phyloP scores from a whole-genome alignment of 2,329 filamentous ascomycete genomes.

The Beauveria rudraprayagi region DNA sequence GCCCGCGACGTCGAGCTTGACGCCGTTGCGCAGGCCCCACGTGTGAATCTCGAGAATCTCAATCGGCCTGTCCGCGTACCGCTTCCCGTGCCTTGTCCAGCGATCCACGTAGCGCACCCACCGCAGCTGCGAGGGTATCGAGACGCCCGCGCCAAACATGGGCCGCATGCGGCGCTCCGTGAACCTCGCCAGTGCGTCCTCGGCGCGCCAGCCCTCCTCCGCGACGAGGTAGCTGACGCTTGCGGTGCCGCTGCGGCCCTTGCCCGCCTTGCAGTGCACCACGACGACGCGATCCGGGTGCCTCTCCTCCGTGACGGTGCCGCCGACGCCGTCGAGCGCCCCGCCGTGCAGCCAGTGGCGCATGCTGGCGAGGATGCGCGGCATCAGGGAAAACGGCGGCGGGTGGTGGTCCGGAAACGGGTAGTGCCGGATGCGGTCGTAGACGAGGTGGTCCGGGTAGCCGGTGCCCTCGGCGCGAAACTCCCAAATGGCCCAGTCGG shows the following conservation, averaged over 20 bases:
- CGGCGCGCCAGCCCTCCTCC: conserved; percentile 58
- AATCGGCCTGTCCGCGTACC: conserved; percentile 72
- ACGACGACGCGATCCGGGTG: conserved; percentile 58
- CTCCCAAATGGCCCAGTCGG: conserved; percentile 94
- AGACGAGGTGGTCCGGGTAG: conserved; percentile 85
- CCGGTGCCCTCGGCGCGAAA: conserved; percentile 95
- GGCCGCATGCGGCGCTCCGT: conserved; percentile 85
- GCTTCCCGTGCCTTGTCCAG: conserved; percentile 68
- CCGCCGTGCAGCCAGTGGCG: conserved; percentile 68
- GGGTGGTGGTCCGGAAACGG: conserved; percentile 97
- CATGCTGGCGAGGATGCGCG: conserved; percentile 87
- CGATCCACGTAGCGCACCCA: conserved; percentile 85
- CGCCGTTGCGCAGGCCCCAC: conserved; percentile 80
- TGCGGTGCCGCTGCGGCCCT: conserved; percentile 83
- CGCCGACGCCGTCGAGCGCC: conserved; percentile 22
- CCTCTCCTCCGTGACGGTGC: background rate
- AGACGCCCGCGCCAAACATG: conserved; percentile 80
- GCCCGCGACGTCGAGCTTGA: conserved; percentile 79
- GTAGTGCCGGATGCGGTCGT: conserved; percentile 78
- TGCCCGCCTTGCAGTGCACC: conserved; percentile 95
- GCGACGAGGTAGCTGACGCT: conserved; percentile 85
- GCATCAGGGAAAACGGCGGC: conserved; percentile 82
- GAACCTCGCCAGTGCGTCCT: conserved; percentile 47
- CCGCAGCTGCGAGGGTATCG: conserved; percentile 84
- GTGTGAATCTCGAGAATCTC: conserved; percentile 85